phyloP scores from a whole-genome alignment of 2,329 filamentous ascomycete genomes.

The Pyrenophora graminea region DNA sequence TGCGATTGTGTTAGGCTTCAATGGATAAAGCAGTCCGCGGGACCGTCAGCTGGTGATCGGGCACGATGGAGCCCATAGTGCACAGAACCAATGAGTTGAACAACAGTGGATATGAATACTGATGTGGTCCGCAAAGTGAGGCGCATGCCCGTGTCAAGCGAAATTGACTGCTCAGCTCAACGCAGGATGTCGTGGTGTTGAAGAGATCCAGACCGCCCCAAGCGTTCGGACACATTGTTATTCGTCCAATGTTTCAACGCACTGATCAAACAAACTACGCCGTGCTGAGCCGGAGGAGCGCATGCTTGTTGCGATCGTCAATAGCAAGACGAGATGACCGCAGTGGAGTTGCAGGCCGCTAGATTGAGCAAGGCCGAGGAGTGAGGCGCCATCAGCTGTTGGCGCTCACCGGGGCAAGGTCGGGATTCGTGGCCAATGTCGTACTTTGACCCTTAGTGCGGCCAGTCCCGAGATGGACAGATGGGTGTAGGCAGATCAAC shows the following conservation, averaged over 20 bases:
- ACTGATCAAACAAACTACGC: conserved; percentile 4
- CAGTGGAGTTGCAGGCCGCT: conserved; percentile 32
- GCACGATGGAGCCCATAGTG: conserved; percentile 9
- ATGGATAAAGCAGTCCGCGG: conserved; percentile 22
- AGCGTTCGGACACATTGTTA: conserved; percentile 1
- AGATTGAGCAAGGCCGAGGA: conserved; percentile 23
- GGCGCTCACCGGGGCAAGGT: conserved; percentile 21
- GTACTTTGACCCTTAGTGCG: conserved; percentile 31
- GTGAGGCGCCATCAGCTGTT: conserved; percentile 33
- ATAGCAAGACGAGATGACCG: conserved; percentile 4
- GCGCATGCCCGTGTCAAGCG: conserved; percentile 19
- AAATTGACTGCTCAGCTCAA: conserved; percentile 11
- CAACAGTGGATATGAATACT: conserved; percentile 10
- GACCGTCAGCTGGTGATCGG: conserved; percentile 30
- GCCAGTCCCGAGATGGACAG: conserved; percentile 44
- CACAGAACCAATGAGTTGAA: conserved; percentile 3
- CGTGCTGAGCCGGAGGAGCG: background rate
- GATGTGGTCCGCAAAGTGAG: conserved; percentile 24
- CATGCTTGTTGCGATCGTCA: conserved; percentile 8
- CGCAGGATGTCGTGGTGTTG: conserved; percentile 7
- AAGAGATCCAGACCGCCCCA: conserved; percentile 2
- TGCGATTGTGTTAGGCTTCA: conserved; percentile 13
- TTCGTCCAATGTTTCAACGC: conserved; percentile 11
- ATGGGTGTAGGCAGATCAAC: conserved; percentile 42
- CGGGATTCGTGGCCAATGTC: conserved; percentile 30